Conservation (phyloP, 2,329 filamentous ascomycete genomes). For the Fusarium dlaminii region DNA sequence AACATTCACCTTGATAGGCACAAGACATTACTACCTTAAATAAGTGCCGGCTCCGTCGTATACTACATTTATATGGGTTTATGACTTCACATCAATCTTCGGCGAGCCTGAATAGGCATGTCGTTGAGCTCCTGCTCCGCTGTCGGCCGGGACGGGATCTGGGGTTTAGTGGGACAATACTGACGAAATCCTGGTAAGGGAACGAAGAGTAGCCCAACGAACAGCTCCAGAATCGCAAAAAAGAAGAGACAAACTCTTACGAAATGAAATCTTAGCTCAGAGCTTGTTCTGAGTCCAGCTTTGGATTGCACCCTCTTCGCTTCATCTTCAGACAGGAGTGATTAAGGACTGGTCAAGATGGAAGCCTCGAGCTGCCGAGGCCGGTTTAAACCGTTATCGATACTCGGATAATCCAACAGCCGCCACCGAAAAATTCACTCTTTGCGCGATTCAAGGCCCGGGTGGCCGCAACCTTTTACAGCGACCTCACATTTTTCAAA, state of each 20-base stretch:
- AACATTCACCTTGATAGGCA: not conserved
- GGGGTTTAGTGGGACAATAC: conserved; percentile 8
- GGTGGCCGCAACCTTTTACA: conserved; percentile 29
- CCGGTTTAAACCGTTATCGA: conserved; percentile 10
- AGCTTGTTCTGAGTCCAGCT: not conserved
- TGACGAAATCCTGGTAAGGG: not conserved
- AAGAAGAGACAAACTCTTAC: no score
- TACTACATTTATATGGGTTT: not conserved
- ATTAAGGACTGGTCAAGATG: not conserved
- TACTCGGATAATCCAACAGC: conserved; percentile 18
- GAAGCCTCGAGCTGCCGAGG: conserved; percentile 26
- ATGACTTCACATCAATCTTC: not conserved
- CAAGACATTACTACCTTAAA: not conserved
- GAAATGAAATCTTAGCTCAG: not conserved
- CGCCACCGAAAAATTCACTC: conserved; percentile 27
- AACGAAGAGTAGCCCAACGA: not conserved
- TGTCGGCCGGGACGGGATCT: conserved; percentile 20
- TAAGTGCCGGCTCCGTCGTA: not conserved
- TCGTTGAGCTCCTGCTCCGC: conserved; percentile 6
- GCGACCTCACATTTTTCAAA: conserved; percentile 38
- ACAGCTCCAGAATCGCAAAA: not conserved
- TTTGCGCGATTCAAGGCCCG: conserved; percentile 21
- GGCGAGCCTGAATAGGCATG: conserved; percentile 40
- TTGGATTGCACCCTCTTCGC: not conserved
- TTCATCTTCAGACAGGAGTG: not conserved